Evolutionary conservation across 257 asterid species (phyloP).

Genomic region (Craterostigma plantagineum): DNA sequence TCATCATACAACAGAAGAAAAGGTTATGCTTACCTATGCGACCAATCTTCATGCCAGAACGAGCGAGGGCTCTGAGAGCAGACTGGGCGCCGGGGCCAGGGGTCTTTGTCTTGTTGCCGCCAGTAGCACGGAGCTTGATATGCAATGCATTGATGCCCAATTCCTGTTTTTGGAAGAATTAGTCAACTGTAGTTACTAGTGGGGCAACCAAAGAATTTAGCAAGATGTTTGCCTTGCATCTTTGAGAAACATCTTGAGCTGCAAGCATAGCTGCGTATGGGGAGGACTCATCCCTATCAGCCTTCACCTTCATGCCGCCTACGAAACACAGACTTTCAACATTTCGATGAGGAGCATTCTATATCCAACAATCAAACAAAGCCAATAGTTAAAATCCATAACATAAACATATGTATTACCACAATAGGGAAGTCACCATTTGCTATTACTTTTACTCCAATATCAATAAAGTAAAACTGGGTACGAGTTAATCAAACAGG

Average conservation of each 20-base stretch:
- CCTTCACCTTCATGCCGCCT: conserved; percentile 97
- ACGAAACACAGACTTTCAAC: not conserved
- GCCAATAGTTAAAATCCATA: too few relatives aligned
- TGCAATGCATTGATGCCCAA: conserved; percentile 80
- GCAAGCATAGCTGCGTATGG: conserved; percentile 99
- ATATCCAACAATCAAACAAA: too few relatives aligned
- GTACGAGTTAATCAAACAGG: not conserved
- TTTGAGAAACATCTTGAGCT: conserved; percentile 67
- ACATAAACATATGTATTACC: too few relatives aligned
- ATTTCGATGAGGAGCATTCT: too few relatives aligned
- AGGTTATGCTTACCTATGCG: conserved; percentile 54
- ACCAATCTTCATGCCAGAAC: conserved; percentile 91
- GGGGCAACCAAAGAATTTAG: too few relatives aligned
- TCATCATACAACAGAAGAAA: too few relatives aligned
- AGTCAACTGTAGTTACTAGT: not conserved
- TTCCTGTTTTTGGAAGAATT: conserved; percentile 28
- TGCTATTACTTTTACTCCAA: too few relatives aligned
- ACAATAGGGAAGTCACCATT: too few relatives aligned
- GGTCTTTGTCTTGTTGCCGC: conserved; percentile 92
- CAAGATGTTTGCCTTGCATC: conserved; percentile 57
- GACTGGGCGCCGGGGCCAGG: conserved; percentile 99
- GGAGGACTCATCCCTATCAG: conserved; percentile 89
- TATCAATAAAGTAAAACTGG: too few relatives aligned
- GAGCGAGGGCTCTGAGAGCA: conserved; percentile 90
- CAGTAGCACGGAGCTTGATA: conserved; percentile 86